These are phyloP conservation scores for Teratosphaeria destructans DNA, from an alignment of 2,329 filamentous ascomycete species.

Conservation along the genomic window DNA sequence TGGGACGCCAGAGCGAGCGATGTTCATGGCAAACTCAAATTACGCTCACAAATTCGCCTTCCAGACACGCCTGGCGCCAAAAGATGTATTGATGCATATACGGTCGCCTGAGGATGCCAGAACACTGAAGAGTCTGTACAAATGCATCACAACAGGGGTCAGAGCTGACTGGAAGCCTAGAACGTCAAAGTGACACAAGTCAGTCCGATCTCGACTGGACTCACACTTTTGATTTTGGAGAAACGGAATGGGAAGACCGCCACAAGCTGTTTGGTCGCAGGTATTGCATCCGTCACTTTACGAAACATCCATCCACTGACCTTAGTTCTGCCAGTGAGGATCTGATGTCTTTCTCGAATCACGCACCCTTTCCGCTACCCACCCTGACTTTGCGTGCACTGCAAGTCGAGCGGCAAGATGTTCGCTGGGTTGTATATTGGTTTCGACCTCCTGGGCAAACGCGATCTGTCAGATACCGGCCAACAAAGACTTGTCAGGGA, in stretches of 20 bases:
- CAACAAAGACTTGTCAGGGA: background rate
- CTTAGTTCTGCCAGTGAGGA: background rate
- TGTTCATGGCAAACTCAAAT: background rate
- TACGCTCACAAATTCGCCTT: background rate
- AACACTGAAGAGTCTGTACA: background rate
- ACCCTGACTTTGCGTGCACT: background rate
- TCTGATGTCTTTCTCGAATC: background rate
- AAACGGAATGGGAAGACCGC: background rate
- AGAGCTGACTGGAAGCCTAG: background rate
- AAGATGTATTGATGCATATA: background rate
- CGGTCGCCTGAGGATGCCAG: background rate
- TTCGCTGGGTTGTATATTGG: background rate
- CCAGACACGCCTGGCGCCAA: background rate
- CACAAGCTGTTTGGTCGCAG: background rate
- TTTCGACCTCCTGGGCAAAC: background rate
- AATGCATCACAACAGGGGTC: background rate
- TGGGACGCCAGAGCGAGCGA: background rate
- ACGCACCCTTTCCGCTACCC: background rate
- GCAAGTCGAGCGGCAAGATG: background rate
- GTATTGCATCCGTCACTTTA: background rate
- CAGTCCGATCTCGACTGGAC: background rate
- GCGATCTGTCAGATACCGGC: background rate
- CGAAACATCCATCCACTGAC: background rate
- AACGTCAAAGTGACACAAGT: background rate
- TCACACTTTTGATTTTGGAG: background rate